Conservation (phyloP, 768 basidiomycete species). For the Auricularia heimuer region DNA sequence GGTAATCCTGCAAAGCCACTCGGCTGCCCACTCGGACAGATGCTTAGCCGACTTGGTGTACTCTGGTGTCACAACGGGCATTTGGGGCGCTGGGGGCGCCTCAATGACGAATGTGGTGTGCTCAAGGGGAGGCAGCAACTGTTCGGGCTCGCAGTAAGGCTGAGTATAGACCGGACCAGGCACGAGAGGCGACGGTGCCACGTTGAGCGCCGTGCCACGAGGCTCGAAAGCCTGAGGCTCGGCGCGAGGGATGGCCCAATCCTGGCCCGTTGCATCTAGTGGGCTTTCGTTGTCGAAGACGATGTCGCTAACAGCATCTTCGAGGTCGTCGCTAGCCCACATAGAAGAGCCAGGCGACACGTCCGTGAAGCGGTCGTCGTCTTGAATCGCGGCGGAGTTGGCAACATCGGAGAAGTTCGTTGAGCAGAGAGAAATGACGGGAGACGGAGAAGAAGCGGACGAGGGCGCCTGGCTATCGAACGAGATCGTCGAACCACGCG, state of each 20-base stretch:
- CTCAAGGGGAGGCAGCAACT: neutral
- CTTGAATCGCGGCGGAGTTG: neutral
- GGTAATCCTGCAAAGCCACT: conserved; percentile 75
- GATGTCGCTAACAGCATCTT: neutral
- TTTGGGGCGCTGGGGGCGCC: neutral
- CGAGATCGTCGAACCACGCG: neutral
- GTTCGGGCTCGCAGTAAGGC: neutral
- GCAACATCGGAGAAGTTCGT: neutral
- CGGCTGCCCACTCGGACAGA: conserved; percentile 68
- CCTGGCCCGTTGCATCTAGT: neutral
- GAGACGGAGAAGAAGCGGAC: neutral
- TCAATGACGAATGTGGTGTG: neutral
- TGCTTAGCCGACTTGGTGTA: conserved; percentile 73
- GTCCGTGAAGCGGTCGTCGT: neutral
- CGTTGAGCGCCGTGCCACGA: neutral
- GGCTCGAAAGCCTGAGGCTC: neutral
- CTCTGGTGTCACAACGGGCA: neutral
- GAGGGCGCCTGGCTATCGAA: neutral
- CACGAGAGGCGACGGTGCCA: neutral
- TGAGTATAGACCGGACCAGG: no score
- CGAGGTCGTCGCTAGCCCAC: neutral
- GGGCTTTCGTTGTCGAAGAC: neutral
- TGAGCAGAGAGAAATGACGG: neutral
- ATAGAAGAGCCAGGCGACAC: neutral
- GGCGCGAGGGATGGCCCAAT: neutral